A percentile compares a stretch with the other conserved stretches of the same genome.
These are phyloP conservation scores for Candolleomyces eurysporus DNA, from an alignment of 768 basidiomycete genomes.

Conservation along the genomic window DNA sequence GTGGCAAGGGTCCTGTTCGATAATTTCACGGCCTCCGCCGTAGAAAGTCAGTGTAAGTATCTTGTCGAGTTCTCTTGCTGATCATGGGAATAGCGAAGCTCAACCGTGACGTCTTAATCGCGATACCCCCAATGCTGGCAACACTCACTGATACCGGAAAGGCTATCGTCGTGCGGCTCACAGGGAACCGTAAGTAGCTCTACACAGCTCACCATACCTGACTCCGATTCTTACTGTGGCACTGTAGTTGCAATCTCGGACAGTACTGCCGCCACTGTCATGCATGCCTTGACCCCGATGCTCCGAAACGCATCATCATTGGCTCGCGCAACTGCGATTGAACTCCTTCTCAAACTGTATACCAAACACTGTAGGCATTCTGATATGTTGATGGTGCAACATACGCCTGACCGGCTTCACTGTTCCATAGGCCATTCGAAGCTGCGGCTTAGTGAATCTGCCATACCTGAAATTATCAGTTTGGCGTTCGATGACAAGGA, in stretches of 20 bases:
- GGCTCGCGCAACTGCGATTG: not conserved
- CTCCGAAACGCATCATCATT: conserved; percentile 1
- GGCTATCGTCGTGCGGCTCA: not conserved
- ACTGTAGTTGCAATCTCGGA: not conserved
- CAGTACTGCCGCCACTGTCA: not conserved
- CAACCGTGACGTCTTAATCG: not conserved
- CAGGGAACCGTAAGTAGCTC: not conserved
- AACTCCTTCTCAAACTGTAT: not conserved
- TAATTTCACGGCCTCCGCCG: not conserved
- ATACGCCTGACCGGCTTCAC: no score
- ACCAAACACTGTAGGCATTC: not conserved
- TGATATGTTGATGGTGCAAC: no score
- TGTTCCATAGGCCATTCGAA: not conserved
- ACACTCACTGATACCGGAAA: not conserved
- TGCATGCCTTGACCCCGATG: not conserved
- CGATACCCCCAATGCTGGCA: not conserved
- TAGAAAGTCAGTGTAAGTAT: not conserved
- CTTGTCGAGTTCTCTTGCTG: not conserved
- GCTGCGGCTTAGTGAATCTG: not conserved
- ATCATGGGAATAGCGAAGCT: not conserved
- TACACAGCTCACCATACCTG: not conserved
- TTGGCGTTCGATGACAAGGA: not conserved
- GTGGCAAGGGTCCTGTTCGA: not conserved
- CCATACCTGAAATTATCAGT: not conserved
- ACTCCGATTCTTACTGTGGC: not conserved